Conservation (phyloP, 192 early-diverging fungal genomes). For the Backusella mclennaniae region DNA sequence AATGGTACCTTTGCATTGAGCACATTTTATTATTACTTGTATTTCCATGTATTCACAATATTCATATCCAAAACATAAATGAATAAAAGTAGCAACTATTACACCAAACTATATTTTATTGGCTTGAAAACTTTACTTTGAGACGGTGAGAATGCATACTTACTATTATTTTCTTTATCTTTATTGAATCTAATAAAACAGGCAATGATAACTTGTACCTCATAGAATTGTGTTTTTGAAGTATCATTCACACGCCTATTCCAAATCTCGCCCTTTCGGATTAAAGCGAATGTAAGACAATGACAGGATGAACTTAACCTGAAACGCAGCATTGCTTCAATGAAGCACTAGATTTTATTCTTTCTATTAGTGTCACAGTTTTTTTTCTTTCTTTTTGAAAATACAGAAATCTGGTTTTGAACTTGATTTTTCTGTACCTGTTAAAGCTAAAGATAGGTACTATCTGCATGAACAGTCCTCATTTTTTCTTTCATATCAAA, state of each 20-base stretch:
- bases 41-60: not conserved
- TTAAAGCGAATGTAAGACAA: not conserved
- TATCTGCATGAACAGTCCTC: too few relatives aligned
- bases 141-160: not conserved
- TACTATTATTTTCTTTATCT: not conserved
- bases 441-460: not conserved
- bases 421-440: not conserved
- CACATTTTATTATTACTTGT: too few relatives aligned
- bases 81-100: too few relatives aligned
- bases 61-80: not conserved
- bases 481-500: not conserved
- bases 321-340: not conserved
- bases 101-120: not conserved
- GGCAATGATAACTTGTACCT: not conserved
- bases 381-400: not conserved
- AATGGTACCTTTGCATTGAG: not conserved
- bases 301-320: not conserved
- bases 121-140: not conserved
- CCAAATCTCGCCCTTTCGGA: not conserved
- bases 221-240: not conserved
- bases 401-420: not conserved
- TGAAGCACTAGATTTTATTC: not conserved
- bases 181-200: not conserved
- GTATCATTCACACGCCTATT: not conserved
- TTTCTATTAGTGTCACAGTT: not conserved